Evolutionary conservation across 2,329 filamentous ascomycete genomes (phyloP).

Genomic region (Cryoendolithus antarcticus): DNA sequence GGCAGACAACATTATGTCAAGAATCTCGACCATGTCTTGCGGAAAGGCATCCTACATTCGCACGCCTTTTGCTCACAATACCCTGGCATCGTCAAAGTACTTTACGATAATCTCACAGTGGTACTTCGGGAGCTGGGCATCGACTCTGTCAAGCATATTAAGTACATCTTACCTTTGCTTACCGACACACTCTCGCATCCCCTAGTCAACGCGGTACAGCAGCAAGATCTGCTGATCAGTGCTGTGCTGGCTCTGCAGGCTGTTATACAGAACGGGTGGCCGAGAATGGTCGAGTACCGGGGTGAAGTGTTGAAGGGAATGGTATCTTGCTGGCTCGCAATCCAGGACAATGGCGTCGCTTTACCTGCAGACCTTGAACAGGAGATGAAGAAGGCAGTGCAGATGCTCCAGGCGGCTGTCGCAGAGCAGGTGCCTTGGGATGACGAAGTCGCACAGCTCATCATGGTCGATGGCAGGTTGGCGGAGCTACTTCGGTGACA

Average conservation of each 20-base stretch:
- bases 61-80: slow-evolving; percentile 48
- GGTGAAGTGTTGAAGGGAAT: slow-evolving; percentile 53
- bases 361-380: slow-evolving; percentile 12
- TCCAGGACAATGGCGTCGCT: slow-evolving; percentile 9
- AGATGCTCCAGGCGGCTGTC: slow-evolving; percentile 14
- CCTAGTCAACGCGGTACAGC: slow-evolving; percentile 56
- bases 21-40: slow-evolving; percentile 33
- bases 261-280: slow-evolving; percentile 55
- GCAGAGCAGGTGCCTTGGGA: slow-evolving; percentile 15
- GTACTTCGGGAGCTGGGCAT: slow-evolving; percentile 49
- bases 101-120: slow-evolving; percentile 39
- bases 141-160: slow-evolving; percentile 54
- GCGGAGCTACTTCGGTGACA: slow-evolving; percentile 13
- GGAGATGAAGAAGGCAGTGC: slow-evolving; percentile 12
- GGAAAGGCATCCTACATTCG: slow-evolving; percentile 31
- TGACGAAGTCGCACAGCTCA: slow-evolving; percentile 14
- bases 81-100: slow-evolving; percentile 41
- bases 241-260: slow-evolving; percentile 43
- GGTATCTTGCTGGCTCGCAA: slow-evolving; percentile 24
- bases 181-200: slow-evolving; percentile 56
- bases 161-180: slow-evolving; percentile 56
- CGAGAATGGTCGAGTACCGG: slow-evolving; percentile 50
- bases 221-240: slow-evolving; percentile 41
- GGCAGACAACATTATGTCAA: slow-evolving; percentile 23
- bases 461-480: slow-evolving; percentile 19